Evolutionary conservation across 129 eudicot genomes (phyloP), one percentile per base, ranked within the genome.

Genomic region (Apium graveolens): DNA sequence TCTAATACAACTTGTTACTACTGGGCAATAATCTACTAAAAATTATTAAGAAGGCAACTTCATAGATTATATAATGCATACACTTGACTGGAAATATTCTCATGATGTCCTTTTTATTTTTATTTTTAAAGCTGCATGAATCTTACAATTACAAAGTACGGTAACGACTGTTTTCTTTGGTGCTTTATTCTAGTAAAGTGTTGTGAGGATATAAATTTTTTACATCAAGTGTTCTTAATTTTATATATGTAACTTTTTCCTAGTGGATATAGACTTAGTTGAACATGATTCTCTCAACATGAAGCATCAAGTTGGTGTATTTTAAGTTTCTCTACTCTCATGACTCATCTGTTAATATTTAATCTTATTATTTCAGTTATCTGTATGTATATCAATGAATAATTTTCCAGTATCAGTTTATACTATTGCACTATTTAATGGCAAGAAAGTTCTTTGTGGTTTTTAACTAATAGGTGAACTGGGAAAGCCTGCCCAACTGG

Each of bases 401-500:
- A 1, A 11, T 72, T 41, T 7, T 39, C 32, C 27, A 6, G 24
- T 39, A 39, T 41, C 18, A 39, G 27, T 72, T 41, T 6, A 11
- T 73, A 43, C 43, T 55, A 42, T n/a, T 34, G 13, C 70, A 39
- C 51, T 29, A 11, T 72, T 11, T 24, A 12, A 9, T 42, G 8
- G 9, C 35, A 37, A 41, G 24, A 11, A 24, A 18, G 76, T 3
- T 72, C 8, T 21, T 41, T 29, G 31, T 24, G 4, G 42, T n/a
- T 41, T 71, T 68, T 17, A 74, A 76, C 83, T 37, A 71, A 76
- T 88, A 94, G 98, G 96, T 91, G 86, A 95, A 95, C 85, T 89
- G 90, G 78, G 99, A 95, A 86, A 92, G 91, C 83, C 81, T 95
- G 81, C 92, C 99, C 14, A 95, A 90, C 44, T 92, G 96, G 94